A percentile compares a stretch with the other conserved stretches of the same genome.
phyloP scores from a whole-genome alignment of 495 filamentous ascomycete species.

The Annulohypoxylon bovei region DNA sequence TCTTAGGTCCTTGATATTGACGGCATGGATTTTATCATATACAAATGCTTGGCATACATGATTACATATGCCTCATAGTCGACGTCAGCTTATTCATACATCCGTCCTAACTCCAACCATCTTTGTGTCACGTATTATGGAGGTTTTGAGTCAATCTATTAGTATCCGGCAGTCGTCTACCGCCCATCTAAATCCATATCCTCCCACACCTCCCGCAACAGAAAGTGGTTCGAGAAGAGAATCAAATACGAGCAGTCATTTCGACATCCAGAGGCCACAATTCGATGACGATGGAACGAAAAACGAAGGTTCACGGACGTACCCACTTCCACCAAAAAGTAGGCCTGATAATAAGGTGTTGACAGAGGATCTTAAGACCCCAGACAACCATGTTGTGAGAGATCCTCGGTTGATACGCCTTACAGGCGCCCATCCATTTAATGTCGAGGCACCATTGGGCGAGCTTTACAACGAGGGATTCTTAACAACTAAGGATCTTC shows the following conservation, averaged over 20 bases:
- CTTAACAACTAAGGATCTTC: slow-evolving; percentile 88
- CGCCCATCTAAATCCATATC: slow-evolving; percentile 21
- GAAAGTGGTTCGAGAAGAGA: slow-evolving; percentile 38
- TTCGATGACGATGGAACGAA: slow-evolving; percentile 26
- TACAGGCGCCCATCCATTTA: slow-evolving; percentile 93
- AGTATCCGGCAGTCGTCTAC: slow-evolving; percentile 12
- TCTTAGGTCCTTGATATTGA: not conserved
- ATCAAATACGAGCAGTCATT: slow-evolving; percentile 22
- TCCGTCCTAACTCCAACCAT: not conserved
- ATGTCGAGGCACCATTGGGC: slow-evolving; percentile 87
- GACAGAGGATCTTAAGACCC: slow-evolving; percentile 80
- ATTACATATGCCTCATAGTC: slow-evolving; percentile 22
- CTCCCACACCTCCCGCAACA: slow-evolving; percentile 40
- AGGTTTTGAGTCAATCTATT: slow-evolving; percentile 5
- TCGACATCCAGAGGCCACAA: slow-evolving; percentile 12
- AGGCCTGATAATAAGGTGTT: slow-evolving; percentile 70
- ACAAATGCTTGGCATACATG: slow-evolving; percentile 23
- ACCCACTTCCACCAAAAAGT: slow-evolving; percentile 78
- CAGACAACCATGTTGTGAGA: slow-evolving; percentile 85
- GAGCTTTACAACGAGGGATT: slow-evolving; percentile 88
- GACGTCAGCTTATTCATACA: slow-evolving; percentile 11
- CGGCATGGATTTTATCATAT: slow-evolving; percentile 20
- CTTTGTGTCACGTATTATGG: slow-evolving; percentile 26
- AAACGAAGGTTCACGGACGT: slow-evolving; percentile 31
- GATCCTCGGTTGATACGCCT: slow-evolving; percentile 88